phyloP scores from a whole-genome alignment of 2,329 filamentous ascomycete genomes.

The Pseudofabraea citricarpa region DNA sequence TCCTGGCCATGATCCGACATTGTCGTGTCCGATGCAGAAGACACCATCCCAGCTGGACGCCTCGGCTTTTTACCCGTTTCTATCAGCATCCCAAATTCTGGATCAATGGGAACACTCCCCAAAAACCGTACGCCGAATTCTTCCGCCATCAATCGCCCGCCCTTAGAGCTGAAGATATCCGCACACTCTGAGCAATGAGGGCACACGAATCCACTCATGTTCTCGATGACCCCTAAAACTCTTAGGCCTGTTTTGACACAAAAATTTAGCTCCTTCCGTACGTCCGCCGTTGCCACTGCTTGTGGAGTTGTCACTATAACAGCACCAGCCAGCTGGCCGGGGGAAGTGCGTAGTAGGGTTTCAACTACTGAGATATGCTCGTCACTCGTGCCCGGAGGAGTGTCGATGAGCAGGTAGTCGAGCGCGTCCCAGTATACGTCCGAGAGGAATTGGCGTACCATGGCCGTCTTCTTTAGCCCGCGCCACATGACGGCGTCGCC shows the following conservation, averaged over 20 bases:
- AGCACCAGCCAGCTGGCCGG: conserved; percentile 73
- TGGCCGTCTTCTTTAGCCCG: conserved; percentile 97
- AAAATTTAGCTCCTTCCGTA: conserved; percentile 83
- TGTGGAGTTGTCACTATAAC: conserved; percentile 96
- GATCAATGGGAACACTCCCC: conserved; percentile 86
- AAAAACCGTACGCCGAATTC: conserved; percentile 83
- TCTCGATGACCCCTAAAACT: conserved; percentile 88
- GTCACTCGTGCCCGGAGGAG: conserved; percentile 91
- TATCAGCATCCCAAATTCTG: conserved; percentile 81
- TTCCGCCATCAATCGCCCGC: conserved; percentile 81
- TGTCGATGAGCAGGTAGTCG: conserved; percentile 94
- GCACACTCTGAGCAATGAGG: conserved; percentile 78
- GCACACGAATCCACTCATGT: conserved; percentile 93
- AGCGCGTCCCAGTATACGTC: conserved; percentile 84
- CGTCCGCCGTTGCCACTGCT: conserved; percentile 87
- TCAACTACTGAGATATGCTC: conserved; percentile 96
- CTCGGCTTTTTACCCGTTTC: conserved; percentile 64
- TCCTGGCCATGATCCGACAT: conserved; percentile 22
- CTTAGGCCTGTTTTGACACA: conserved; percentile 78
- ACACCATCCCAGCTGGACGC: conserved; percentile 64
- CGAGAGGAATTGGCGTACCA: conserved; percentile 93
- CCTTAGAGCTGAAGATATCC: conserved; percentile 88
- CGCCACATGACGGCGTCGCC: conserved; percentile 96
- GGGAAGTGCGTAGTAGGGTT: conserved; percentile 63
- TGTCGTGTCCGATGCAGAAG: conserved; percentile 51